These are phyloP conservation scores for Coriolopsis trogii DNA, from an alignment of 1,284 basidiomycete species.

Conservation along the genomic window DNA sequence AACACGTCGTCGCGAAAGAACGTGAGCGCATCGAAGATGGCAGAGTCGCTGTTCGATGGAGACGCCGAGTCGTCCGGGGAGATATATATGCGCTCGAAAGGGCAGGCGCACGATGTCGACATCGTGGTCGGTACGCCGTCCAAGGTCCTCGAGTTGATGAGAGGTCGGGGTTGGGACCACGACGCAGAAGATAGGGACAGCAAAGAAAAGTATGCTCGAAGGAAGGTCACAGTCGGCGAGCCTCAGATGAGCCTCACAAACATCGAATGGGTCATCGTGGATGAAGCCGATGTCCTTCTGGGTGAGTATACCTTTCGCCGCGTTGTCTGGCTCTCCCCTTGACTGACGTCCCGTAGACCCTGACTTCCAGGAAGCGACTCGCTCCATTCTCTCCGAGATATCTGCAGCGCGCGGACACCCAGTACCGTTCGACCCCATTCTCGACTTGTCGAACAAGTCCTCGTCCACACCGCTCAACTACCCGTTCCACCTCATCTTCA, in stretches of 20 bases:
- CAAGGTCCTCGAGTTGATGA: constrained; percentile 72
- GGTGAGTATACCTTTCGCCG: constrained; percentile 47
- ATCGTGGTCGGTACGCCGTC: constrained; percentile 79
- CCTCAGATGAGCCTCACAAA: constrained; percentile 61
- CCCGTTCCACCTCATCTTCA: constrained; percentile 79
- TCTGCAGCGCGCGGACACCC: constrained; percentile 59
- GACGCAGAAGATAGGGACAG: constrained; percentile 28
- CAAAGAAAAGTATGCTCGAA: constrained; percentile 23
- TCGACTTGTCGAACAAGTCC: constrained; percentile 21
- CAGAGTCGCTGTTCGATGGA: constrained; percentile 32
- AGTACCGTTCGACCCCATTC: constrained; percentile 36
- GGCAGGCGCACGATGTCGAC: constrained; percentile 53
- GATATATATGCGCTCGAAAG: constrained; percentile 21
- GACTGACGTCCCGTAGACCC: too few species aligned
- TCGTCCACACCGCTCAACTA: constrained; percentile 42
- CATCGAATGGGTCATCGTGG: constrained; percentile 85
- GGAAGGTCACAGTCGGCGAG: constrained; percentile 41
- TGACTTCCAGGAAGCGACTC: constrained; percentile 77
- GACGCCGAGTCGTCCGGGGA: constrained; percentile 31
- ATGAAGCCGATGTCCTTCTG: constrained; percentile 90
- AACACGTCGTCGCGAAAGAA: constrained; percentile 47
- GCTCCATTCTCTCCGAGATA: constrained; percentile 68
- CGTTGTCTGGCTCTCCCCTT: too few species aligned
- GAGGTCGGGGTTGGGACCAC: constrained; percentile 68
- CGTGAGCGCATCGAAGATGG: constrained; percentile 54